Evolutionary conservation across 352 stramenopile species (phyloP).

Genomic region (Saprolegnia parasitica): DNA sequence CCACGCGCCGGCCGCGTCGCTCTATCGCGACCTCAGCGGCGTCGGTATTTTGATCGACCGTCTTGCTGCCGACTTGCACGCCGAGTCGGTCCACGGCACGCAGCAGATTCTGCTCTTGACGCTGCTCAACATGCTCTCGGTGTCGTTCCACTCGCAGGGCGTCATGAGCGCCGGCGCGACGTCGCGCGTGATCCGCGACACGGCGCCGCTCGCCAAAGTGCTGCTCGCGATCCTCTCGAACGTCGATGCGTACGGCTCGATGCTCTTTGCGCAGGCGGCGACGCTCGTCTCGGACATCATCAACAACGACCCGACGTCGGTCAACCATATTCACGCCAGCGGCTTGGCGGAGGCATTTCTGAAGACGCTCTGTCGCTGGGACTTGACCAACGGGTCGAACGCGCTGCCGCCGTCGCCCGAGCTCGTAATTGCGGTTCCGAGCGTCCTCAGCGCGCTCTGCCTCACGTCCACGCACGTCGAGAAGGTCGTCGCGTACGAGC

Average conservation of each 20-base stretch:
- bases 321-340: slow-evolving; percentile 91
- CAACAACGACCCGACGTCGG: slow-evolving; percentile 94
- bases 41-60: slow-evolving; percentile 80
- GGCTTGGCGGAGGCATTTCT: slow-evolving; percentile 92
- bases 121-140: slow-evolving; percentile 69
- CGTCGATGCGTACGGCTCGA: slow-evolving; percentile 87
- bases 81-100: slow-evolving; percentile 51
- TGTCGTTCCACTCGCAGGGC: slow-evolving; percentile 83
- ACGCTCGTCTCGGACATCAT: slow-evolving; percentile 95
- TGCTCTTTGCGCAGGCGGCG: slow-evolving; percentile 88
- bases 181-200: slow-evolving; percentile 82
- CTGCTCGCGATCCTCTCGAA: slow-evolving; percentile 88
- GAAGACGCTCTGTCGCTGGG: slow-evolving; percentile 81
- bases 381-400: slow-evolving; percentile 38
- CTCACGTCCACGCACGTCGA: slow-evolving; percentile 90
- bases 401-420: slow-evolving; percentile 71
- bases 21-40: slow-evolving; percentile 82
- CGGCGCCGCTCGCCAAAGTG: slow-evolving; percentile 80
- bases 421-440: slow-evolving; percentile 93
- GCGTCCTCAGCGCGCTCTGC: slow-evolving; percentile 89
- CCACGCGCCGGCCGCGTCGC: slow-evolving; percentile 52
- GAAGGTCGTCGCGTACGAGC: slow-evolving; percentile 86
- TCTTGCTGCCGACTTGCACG: slow-evolving; percentile 38
- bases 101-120: slow-evolving; percentile 63
- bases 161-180: slow-evolving; percentile 84